These are phyloP conservation scores for Pterocarpus santalinus DNA, from an alignment of 306 rosid species.

Conservation along the genomic window DNA sequence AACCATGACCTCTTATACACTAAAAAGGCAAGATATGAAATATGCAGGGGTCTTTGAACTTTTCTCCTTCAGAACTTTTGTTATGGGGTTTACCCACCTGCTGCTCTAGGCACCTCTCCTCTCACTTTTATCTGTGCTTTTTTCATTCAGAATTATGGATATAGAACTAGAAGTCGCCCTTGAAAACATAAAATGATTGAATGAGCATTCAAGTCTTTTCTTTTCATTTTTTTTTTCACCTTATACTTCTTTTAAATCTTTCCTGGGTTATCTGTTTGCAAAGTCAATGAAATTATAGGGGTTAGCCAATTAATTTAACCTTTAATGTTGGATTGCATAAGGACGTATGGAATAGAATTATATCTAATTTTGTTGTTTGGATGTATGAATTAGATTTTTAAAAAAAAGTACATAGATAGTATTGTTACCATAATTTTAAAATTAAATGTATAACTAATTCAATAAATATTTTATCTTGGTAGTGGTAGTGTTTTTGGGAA, in stretches of 20 bases:
- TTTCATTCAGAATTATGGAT: not conserved
- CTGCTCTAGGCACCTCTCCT: not conserved
- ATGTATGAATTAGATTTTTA: no score
- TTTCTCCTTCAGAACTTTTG: not conserved
- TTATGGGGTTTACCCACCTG: not conserved
- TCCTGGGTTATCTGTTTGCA: constrained; percentile 13
- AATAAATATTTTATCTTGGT: not conserved
- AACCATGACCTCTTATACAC: not conserved
- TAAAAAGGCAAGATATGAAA: constrained; percentile 15
- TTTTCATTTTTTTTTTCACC: constrained; percentile 8
- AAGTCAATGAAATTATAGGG: no score
- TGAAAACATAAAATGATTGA: not conserved
- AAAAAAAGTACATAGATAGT: no score
- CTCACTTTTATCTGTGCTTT: not conserved
- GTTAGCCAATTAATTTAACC: no score
- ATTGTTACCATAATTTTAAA: no score
- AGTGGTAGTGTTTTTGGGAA: not conserved
- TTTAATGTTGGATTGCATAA: no score
- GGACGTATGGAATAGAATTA: no score
- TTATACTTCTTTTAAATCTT: constrained; percentile 11
- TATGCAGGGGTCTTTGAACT: constrained; percentile 3
- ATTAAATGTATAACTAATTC: no score
- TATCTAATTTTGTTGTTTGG: no score
- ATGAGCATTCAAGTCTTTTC: constrained; percentile 1
- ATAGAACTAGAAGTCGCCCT: not conserved